Conservation (phyloP, 768 basidiomycete genomes). For the Kwoniella dendrophila region DNA sequence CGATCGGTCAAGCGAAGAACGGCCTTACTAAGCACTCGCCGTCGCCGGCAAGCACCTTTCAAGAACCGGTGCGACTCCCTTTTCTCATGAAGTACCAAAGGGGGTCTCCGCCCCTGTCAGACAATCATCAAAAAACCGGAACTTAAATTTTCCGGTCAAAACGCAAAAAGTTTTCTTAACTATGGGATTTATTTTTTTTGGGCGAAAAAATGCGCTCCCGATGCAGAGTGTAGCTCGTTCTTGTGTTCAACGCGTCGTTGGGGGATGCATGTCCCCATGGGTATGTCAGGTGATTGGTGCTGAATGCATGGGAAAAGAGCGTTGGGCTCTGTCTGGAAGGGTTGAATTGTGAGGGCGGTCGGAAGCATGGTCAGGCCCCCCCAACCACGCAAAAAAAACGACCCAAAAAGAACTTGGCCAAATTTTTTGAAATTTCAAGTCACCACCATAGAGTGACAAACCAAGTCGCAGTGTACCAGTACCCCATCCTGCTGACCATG, state of each 20-base stretch:
- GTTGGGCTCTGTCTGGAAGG: background rate
- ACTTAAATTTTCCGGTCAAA: conserved; percentile 21
- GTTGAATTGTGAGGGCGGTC: conserved; percentile 30
- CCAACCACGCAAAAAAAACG: conserved; percentile 73
- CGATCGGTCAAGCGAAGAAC: too few relatives aligned
- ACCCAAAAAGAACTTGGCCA: conserved; percentile 71
- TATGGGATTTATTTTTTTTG: conserved; percentile 20
- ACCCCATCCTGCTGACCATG: conserved; percentile 1
- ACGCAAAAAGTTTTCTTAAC: conserved; percentile 23
- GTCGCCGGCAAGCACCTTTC: too few relatives aligned
- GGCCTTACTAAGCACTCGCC: too few relatives aligned
- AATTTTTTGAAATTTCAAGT: background rate
- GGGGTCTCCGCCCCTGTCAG: conserved; percentile 9
- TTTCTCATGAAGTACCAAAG: conserved; percentile 23
- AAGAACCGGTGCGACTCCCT: too few relatives aligned
- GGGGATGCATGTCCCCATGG: too few relatives aligned
- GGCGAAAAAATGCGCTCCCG: conserved; percentile 16
- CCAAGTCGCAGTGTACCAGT: conserved; percentile 1
- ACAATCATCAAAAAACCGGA: conserved; percentile 20
- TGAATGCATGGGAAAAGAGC: background rate
- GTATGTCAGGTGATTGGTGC: too few relatives aligned
- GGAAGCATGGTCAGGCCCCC: conserved; percentile 68
- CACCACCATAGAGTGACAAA: background rate
- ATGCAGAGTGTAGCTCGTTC: conserved; percentile 14
- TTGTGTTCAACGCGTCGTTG: background rate